Conservation (phyloP, 192 early-diverging fungal genomes). For the Coemansia sp. region DNA sequence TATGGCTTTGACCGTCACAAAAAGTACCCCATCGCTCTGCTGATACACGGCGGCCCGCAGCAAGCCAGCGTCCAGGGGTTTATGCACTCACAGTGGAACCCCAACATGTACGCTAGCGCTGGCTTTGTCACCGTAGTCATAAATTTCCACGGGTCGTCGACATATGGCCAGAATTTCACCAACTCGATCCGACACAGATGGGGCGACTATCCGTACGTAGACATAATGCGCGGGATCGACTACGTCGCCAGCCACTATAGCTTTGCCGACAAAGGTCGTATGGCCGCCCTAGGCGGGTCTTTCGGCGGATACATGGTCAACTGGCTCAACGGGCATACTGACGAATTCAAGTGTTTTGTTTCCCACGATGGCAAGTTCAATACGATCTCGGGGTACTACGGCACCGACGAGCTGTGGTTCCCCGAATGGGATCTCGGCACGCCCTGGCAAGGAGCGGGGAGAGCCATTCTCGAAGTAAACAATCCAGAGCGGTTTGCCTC, state of each 20-base stretch:
- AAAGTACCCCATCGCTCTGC: slow-evolving; percentile 70
- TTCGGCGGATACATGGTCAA: slow-evolving; percentile 87
- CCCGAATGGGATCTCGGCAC: slow-evolving; percentile 73
- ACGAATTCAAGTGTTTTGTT: slow-evolving; percentile 73
- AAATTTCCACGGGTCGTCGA: slow-evolving; percentile 77
- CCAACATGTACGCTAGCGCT: slow-evolving; percentile 66
- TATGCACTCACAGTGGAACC: slow-evolving; percentile 69
- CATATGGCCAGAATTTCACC: slow-evolving; percentile 72
- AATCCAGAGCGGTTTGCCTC: slow-evolving; percentile 67
- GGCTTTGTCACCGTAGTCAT: slow-evolving; percentile 70
- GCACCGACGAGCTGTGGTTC: slow-evolving; percentile 78
- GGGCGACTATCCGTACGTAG: slow-evolving; percentile 72
- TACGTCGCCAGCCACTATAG: slow-evolving; percentile 58
- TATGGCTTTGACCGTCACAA: slow-evolving; percentile 45
- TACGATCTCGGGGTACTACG: slow-evolving; percentile 58
- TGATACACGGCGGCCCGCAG: slow-evolving; percentile 83
- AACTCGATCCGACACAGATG: slow-evolving; percentile 69
- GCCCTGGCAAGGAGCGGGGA: slow-evolving; percentile 58
- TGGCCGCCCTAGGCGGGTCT: slow-evolving; percentile 69
- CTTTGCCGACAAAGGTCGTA: slow-evolving; percentile 59
- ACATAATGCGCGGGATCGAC: slow-evolving; percentile 72
- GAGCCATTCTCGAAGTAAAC: slow-evolving; percentile 61
- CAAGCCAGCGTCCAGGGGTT: slow-evolving; percentile 43
- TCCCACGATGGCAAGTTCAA: slow-evolving; percentile 74
- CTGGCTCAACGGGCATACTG: slow-evolving; percentile 81